These are phyloP conservation scores for Xylaria flabelliformis DNA, from an alignment of 495 filamentous ascomycete genomes.

Conservation along the genomic window DNA sequence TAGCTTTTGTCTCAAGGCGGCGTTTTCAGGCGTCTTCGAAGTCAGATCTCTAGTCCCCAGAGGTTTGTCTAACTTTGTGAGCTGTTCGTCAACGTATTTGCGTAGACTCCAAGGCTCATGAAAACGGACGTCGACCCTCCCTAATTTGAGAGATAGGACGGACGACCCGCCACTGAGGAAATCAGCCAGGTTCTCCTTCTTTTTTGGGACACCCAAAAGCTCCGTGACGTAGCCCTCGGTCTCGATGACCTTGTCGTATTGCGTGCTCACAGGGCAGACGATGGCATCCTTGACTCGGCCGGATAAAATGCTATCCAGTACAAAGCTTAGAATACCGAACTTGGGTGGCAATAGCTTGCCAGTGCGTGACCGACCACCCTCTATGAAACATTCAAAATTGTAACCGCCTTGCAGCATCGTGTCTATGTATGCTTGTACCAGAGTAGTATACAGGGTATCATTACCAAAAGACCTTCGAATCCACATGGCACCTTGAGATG, in stretches of 20 bases:
- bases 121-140: slow-evolving; percentile 93
- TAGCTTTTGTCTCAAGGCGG: slow-evolving; percentile 62
- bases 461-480: slow-evolving; percentile 92
- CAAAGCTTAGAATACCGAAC: slow-evolving; percentile 93
- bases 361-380: slow-evolving; percentile 89
- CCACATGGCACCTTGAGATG: slow-evolving; percentile 81
- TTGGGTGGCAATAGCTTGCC: slow-evolving; percentile 94
- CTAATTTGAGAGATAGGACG: slow-evolving; percentile 84
- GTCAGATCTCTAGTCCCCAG: slow-evolving; percentile 49
- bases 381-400: slow-evolving; percentile 97
- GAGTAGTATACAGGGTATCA: slow-evolving; percentile 84
- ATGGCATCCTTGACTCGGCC: slow-evolving; percentile 90
- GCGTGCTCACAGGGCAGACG: slow-evolving; percentile 92
- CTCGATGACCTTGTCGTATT: slow-evolving; percentile 98
- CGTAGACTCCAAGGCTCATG: slow-evolving; percentile 92
- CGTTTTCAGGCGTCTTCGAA: slow-evolving; percentile 50
- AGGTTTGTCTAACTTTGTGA: slow-evolving; percentile 54
- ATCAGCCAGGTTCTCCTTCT: slow-evolving; percentile 88
- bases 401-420: slow-evolving; percentile 86
- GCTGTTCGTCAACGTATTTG: slow-evolving; percentile 78
- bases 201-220: slow-evolving; percentile 90
- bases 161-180: slow-evolving; percentile 85
- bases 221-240: slow-evolving; percentile 96
- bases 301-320: slow-evolving; percentile 86
- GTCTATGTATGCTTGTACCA: slow-evolving; percentile 96